These are phyloP conservation scores for Wickerhamiella shivajii DNA, from an alignment of 805 yeast genomes.

Conservation along the genomic window DNA sequence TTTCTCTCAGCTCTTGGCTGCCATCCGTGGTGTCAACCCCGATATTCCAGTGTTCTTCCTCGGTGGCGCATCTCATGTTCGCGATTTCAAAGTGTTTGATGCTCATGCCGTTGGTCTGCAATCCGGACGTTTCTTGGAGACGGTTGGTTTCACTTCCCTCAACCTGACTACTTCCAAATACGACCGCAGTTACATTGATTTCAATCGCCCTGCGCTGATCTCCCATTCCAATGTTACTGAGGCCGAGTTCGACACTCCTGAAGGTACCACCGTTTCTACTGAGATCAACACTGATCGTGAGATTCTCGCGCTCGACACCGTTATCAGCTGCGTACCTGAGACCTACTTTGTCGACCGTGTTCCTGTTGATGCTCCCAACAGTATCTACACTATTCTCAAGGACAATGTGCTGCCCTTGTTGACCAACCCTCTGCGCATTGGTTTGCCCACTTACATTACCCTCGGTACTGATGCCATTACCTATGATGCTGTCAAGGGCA, in stretches of 20 bases:
- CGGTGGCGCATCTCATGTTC: slow-evolving; percentile 87
- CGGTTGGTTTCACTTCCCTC: slow-evolving; percentile 67
- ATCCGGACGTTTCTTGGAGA: slow-evolving; percentile 84
- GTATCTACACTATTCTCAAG: slow-evolving; percentile 45
- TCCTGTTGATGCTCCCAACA: slow-evolving; percentile 42
- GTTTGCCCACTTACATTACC: slow-evolving; percentile 35
- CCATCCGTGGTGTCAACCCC: slow-evolving; percentile 45
- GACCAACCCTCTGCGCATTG: slow-evolving; percentile 15
- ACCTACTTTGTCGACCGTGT: slow-evolving; percentile 55
- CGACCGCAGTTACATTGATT: slow-evolving; percentile 59
- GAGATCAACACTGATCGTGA: slow-evolving; percentile 32
- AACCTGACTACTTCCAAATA: slow-evolving; percentile 26
- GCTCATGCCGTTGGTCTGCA: slow-evolving; percentile 55
- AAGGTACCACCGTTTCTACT: slow-evolving; percentile 36
- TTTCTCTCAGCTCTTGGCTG: slow-evolving; percentile 31
- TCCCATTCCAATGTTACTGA: slow-evolving; percentile 31
- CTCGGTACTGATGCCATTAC: slow-evolving; percentile 79
- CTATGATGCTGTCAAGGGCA: slow-evolving; percentile 74
- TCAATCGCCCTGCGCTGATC: slow-evolving; percentile 53
- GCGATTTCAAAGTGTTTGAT: slow-evolving; percentile 66
- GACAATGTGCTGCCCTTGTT: slow-evolving; percentile 38
- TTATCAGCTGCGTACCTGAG: slow-evolving; percentile 46
- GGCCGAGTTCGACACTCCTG: slow-evolving; percentile 33
- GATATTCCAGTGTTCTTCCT: slow-evolving; percentile 57
- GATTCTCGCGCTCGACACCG: slow-evolving; percentile 37